Evolutionary conservation across 768 basidiomycete genomes (phyloP).

Genomic region (Tylopilus plumbeoviolaceoides): DNA sequence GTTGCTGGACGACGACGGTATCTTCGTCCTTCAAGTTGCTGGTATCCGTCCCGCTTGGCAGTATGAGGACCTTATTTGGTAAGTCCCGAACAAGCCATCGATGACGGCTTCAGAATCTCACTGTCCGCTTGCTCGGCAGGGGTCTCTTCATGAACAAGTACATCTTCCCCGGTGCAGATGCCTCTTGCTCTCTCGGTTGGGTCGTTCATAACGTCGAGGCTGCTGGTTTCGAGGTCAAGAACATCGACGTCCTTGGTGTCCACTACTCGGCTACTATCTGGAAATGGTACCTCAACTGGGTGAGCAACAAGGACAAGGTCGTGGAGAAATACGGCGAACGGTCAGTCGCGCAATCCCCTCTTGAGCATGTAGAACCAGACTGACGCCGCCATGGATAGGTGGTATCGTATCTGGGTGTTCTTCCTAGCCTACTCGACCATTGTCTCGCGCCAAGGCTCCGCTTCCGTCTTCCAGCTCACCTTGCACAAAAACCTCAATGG

Average conservation of each 20-base stretch:
- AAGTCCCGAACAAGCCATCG: constrained; percentile 10
- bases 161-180: constrained; percentile 97
- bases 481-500: constrained; percentile 98
- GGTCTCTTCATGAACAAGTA: constrained; percentile 99
- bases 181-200: constrained; percentile 94
- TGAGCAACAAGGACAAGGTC: constrained; percentile 87
- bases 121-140: constrained; percentile 36
- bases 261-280: constrained; percentile 92
- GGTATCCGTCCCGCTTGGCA: constrained; percentile 96
- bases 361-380: not conserved
- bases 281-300: constrained; percentile 98
- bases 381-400: constrained; percentile 31
- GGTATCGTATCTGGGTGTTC: constrained; percentile 96
- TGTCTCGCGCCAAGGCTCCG: constrained; percentile 78
- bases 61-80: constrained; percentile 97
- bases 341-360: constrained; percentile 15
- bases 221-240: constrained; percentile 96
- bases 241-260: constrained; percentile 93
- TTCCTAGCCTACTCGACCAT: constrained; percentile 96
- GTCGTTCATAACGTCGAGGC: constrained; percentile 82
- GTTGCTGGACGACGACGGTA: constrained; percentile 89
- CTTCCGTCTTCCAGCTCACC: constrained; percentile 95
- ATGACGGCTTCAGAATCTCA: not conserved
- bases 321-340: constrained; percentile 85
- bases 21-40: constrained; percentile 96